Conservation (phyloP, 2,329 filamentous ascomycete genomes). For the Epichloe aotearoae region DNA sequence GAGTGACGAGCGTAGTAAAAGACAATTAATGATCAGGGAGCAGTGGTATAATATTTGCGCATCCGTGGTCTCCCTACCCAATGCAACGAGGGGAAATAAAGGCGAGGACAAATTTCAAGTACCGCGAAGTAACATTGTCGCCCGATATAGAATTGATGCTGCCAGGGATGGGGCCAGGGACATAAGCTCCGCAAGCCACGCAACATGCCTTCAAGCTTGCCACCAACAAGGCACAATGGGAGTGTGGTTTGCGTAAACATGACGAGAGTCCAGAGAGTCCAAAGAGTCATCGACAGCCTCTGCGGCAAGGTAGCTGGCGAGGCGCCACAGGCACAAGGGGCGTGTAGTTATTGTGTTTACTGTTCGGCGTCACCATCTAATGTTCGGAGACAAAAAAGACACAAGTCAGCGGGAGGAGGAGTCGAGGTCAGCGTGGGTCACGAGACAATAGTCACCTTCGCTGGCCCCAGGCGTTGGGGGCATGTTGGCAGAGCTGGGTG, state of each 20-base stretch:
- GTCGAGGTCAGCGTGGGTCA: slow-evolving; percentile 15
- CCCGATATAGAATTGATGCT: not conserved
- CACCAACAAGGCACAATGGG: not conserved
- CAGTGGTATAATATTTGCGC: slow-evolving; percentile 3
- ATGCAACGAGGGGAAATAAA: slow-evolving; percentile 3
- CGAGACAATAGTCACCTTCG: slow-evolving; percentile 45
- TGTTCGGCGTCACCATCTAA: slow-evolving; percentile 27
- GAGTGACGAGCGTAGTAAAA: not conserved
- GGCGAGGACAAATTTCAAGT: not conserved
- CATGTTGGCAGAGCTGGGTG: slow-evolving; percentile 42
- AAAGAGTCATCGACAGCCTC: not conserved
- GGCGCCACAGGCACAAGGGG: not conserved
- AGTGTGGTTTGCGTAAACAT: not conserved
- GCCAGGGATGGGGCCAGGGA: not conserved
- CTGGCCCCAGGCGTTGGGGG: slow-evolving; percentile 47
- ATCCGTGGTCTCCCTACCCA: slow-evolving; percentile 5
- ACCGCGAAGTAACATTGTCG: not conserved
- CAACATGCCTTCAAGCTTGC: not conserved
- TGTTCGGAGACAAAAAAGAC: not conserved
- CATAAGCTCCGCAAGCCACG: not conserved
- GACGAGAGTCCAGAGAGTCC: not conserved
- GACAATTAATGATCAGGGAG: not conserved
- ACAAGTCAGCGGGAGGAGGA: slow-evolving; percentile 1
- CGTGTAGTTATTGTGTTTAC: slow-evolving; percentile 4
- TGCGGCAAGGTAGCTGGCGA: not conserved